Percentiles rank a stretch among this genome's conserved stretches.
phyloP scores from a whole-genome alignment of 2,329 filamentous ascomycete genomes.

The Tolypocladium sp. region DNA sequence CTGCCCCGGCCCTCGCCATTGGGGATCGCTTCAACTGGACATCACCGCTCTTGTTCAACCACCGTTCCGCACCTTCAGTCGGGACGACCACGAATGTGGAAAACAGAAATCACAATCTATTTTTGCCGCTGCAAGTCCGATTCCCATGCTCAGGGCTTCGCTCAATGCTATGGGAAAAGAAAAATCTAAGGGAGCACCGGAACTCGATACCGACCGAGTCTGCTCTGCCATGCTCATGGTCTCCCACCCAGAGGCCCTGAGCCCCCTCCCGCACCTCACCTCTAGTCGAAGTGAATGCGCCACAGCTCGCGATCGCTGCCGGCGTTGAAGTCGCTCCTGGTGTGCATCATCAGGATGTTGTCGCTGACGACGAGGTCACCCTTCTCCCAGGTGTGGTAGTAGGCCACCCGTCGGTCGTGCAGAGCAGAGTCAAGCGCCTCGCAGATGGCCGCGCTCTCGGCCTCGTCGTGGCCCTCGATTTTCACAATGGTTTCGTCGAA shows the following conservation, averaged over 20 bases:
- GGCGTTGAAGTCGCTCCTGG: slow-evolving; percentile 33
- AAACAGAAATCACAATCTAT: background rate
- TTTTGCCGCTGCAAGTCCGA: background rate
- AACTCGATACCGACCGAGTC: background rate
- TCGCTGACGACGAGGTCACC: slow-evolving; percentile 46
- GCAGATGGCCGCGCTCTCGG: slow-evolving; percentile 25
- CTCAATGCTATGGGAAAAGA: background rate
- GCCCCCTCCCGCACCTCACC: background rate
- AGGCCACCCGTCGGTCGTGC: slow-evolving; percentile 39
- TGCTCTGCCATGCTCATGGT: background rate
- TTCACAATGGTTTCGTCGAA: slow-evolving; percentile 36
- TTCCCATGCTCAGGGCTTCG: background rate
- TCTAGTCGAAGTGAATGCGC: slow-evolving; percentile 39
- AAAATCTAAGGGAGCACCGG: background rate
- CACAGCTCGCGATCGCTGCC: slow-evolving; percentile 37
- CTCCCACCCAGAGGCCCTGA: background rate
- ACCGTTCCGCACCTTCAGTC: background rate
- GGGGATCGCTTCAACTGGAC: too few relatives aligned
- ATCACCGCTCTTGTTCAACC: too few relatives aligned
- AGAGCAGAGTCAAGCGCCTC: slow-evolving; percentile 30
- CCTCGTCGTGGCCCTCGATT: slow-evolving; percentile 25
- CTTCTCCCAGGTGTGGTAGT: slow-evolving; percentile 43
- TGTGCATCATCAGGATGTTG: slow-evolving; percentile 41
- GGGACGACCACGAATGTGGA: background rate
- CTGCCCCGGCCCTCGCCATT: too few relatives aligned